These are phyloP conservation scores for Staphylotrichum longicolle DNA, from an alignment of 495 filamentous ascomycete genomes.

Conservation along the genomic window DNA sequence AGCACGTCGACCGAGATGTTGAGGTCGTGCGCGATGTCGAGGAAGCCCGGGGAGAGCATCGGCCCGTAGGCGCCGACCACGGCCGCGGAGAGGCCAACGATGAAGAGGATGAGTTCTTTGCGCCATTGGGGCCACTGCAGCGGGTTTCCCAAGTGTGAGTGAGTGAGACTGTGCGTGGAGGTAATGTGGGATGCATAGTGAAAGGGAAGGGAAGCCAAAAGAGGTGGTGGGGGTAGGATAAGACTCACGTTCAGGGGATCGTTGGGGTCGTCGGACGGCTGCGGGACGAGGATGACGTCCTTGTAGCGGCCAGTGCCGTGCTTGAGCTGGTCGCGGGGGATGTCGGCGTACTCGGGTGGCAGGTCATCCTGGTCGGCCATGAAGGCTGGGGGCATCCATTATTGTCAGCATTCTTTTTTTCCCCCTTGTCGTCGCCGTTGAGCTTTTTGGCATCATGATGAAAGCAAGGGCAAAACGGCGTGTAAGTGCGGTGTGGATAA, in stretches of 20 bases:
- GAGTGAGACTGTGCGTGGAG: neutral
- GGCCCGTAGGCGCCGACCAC: slow-evolving; percentile 57
- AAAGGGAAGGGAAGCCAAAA: neutral
- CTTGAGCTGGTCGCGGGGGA: slow-evolving; percentile 47
- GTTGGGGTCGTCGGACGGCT: slow-evolving; percentile 55
- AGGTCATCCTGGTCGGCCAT: slow-evolving; percentile 46
- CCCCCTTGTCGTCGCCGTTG: too few relatives aligned
- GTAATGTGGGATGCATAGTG: too few relatives aligned
- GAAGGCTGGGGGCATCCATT: slow-evolving; percentile 35
- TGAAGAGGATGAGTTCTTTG: slow-evolving; percentile 49
- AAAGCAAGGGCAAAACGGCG: too few relatives aligned
- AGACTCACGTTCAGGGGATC: slow-evolving; percentile 51
- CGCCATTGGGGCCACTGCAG: slow-evolving; percentile 30
- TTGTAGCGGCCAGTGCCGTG: slow-evolving; percentile 48
- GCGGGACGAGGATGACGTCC: slow-evolving; percentile 52
- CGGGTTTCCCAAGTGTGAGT: slow-evolving; percentile 6
- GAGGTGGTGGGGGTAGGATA: too few relatives aligned
- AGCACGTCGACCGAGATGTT: slow-evolving; percentile 36
- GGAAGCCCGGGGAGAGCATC: slow-evolving; percentile 53
- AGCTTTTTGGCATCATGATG: too few relatives aligned
- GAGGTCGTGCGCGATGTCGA: slow-evolving; percentile 39
- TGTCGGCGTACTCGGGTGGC: slow-evolving; percentile 42
- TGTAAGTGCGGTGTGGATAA: too few relatives aligned
- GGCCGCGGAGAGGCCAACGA: slow-evolving; percentile 53
- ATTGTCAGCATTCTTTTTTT: neutral